phyloP scores from a whole-genome alignment of 2,329 filamentous ascomycete species.

The Macrophomina pseudophaseolina region DNA sequence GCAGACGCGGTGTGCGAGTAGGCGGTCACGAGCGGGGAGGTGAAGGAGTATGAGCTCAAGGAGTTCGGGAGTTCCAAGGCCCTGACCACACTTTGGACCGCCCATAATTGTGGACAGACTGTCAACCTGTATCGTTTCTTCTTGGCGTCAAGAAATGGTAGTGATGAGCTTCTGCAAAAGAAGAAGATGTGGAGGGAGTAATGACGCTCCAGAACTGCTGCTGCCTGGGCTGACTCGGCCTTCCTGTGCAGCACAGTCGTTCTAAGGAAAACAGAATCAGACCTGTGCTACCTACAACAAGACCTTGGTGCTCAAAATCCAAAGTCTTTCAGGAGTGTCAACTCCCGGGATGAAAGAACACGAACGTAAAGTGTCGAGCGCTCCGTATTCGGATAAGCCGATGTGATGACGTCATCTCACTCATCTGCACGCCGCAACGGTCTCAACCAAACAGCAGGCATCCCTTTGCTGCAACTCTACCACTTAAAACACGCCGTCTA shows the following conservation, averaged over 20 bases:
- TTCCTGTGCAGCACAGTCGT: too few species aligned
- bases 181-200: too few species aligned
- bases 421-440: background rate
- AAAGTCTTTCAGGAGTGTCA: too few species aligned
- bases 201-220: too few species aligned
- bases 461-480: background rate
- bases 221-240: too few species aligned
- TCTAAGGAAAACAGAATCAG: too few species aligned
- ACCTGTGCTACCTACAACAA: too few species aligned
- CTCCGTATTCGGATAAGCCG: background rate
- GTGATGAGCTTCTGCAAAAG: too few species aligned
- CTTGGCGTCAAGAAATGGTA: too few species aligned
- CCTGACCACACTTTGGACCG: background rate
- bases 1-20: background rate
- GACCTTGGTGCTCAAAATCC: too few species aligned
- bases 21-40: slow-evolving; percentile 3
- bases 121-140: background rate
- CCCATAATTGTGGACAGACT: background rate
- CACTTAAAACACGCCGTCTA: background rate
- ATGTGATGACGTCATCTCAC: slow-evolving; percentile 6
- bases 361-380: background rate
- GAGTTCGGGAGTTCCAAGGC: slow-evolving; percentile 6
- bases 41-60: slow-evolving; percentile 15
- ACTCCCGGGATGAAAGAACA: too few species aligned
- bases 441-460: background rate